Base-by-base conservation (phyloP, 345 rosid species). In the Abelmoschus esculentus region DNA sequence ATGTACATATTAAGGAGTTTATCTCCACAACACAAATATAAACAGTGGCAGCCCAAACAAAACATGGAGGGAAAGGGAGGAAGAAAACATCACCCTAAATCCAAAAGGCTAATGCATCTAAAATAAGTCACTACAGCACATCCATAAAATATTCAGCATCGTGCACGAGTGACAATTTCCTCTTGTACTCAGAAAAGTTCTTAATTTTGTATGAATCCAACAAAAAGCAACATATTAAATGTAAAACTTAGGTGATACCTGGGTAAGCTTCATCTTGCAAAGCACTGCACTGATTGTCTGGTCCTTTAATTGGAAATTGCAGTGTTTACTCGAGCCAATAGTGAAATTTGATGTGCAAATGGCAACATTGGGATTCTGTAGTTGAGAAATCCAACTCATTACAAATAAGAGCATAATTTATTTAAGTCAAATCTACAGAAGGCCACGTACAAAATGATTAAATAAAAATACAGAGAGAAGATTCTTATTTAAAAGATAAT, bases 211-310 rank as follows among this genome's bases (percentile, higher is more conserved):
- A 66, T 50, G 26, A 66, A 50, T 49, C 70, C 28, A 49, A 29
- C 7, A 66, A 66, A 66, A 29, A n/a, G 15, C 26, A 49, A 66
- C 42, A 29, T 2, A 29, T 66, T n/a, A 15, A 66, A 49, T 29
- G 58, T 15, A 66, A 66, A 70, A 42, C 7, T 26, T 9, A 28
- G 40, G 26, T 14, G 46, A 58, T 82, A 92, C 98, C 92, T 90
- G 87, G 14, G 78, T 74, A 56, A 77, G 86, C 74, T 31, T 84
- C 70, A 93, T 90, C 83, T 72, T 90, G 88, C 93, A 89, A 40
- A 86, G 79, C 50, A 64, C 1, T 29, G 54, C 72, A 72, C 89
- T 86, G 2, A 83, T 70, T 15, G 76, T 60, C 66, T 65, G 80
- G 78, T 90, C 93, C 76, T 82, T 81, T 62, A 92, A 67, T 5